Conservation (phyloP, 176 grass and related monocot species). For the bread wheat (Triticum aestivum) region DNA sequence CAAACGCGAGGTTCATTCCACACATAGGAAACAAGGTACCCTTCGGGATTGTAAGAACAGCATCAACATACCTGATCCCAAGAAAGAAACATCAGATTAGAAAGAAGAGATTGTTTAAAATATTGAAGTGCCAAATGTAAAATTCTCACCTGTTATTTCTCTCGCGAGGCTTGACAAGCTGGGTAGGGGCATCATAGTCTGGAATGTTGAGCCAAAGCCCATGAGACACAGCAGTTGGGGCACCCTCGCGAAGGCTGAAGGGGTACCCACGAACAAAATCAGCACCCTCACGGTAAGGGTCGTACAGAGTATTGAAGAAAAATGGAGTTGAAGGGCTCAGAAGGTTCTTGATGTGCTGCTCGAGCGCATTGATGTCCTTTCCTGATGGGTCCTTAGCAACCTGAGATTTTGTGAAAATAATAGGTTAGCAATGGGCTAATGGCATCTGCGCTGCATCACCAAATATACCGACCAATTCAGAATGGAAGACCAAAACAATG, state of each 20-base stretch:
- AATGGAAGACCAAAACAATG: not conserved
- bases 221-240: conserved; percentile 62
- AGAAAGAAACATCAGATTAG: not conserved
- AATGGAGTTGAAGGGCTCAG: conserved; percentile 67
- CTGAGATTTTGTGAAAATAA: conserved; percentile 23
- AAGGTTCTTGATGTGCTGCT: conserved; percentile 68
- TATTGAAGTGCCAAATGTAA: not conserved
- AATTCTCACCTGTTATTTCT: conserved; percentile 49
- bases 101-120: not conserved
- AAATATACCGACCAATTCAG: not conserved
- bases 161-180: conserved; percentile 70
- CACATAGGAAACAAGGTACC: conserved; percentile 77
- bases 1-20: conserved; percentile 78
- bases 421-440: not conserved
- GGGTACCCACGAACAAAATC: conserved; percentile 78
- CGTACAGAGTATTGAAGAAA: conserved; percentile 73
- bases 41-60: conserved; percentile 65
- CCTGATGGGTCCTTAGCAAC: conserved; percentile 71
- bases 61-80: conserved; percentile 63
- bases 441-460: not conserved
- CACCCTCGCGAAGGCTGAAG: conserved; percentile 71
- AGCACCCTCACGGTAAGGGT: conserved; percentile 60
- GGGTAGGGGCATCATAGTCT: conserved; percentile 74
- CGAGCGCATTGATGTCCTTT: conserved; percentile 70
- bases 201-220: conserved; percentile 80